Conservation (phyloP, 2,329 filamentous ascomycete genomes). For the Remersonia thermophila region DNA sequence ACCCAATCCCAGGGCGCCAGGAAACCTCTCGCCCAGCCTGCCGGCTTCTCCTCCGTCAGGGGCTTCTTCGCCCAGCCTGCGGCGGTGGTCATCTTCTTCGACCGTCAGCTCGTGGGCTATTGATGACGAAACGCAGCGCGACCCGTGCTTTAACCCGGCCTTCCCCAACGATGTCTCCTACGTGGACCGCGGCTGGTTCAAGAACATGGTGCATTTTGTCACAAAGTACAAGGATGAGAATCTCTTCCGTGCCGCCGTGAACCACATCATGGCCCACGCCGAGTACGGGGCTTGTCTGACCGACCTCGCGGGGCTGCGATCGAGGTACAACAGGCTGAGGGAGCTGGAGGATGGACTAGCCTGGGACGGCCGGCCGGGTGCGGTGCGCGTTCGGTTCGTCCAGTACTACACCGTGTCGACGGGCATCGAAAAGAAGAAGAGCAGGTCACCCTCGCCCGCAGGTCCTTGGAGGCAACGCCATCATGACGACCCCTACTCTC, state of each 20-base stretch:
- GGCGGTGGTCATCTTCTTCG: slow-evolving; percentile 6
- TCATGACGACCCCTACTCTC: too few species aligned
- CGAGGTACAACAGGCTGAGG: slow-evolving; percentile 57
- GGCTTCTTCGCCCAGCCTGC: slow-evolving; percentile 11
- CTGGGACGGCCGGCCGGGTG: slow-evolving; percentile 26
- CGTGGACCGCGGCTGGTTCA: slow-evolving; percentile 56
- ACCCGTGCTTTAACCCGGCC: slow-evolving; percentile 62
- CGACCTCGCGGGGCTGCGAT: slow-evolving; percentile 58
- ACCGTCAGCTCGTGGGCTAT: slow-evolving; percentile 9
- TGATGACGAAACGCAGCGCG: slow-evolving; percentile 2
- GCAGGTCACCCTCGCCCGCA: slow-evolving; percentile 10
- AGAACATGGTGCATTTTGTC: slow-evolving; percentile 60
- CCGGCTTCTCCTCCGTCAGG: slow-evolving; percentile 16
- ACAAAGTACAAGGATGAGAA: slow-evolving; percentile 66
- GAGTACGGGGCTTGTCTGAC: slow-evolving; percentile 75
- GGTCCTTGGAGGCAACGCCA: slow-evolving; percentile 2
- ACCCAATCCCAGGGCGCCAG: too few species aligned
- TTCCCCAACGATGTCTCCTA: slow-evolving; percentile 65
- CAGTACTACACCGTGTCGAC: slow-evolving; percentile 88
- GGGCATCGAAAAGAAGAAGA: slow-evolving; percentile 48
- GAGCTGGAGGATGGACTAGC: slow-evolving; percentile 61
- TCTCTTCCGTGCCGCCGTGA: slow-evolving; percentile 55
- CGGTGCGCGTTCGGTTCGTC: slow-evolving; percentile 55
- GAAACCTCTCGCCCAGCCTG: too few species aligned
- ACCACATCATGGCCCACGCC: slow-evolving; percentile 65